Percentiles rank a stretch among this genome's conserved stretches.
Evolutionary conservation across 2,329 filamentous ascomycete genomes (phyloP).

Genomic region (Cladosporium sp.): DNA sequence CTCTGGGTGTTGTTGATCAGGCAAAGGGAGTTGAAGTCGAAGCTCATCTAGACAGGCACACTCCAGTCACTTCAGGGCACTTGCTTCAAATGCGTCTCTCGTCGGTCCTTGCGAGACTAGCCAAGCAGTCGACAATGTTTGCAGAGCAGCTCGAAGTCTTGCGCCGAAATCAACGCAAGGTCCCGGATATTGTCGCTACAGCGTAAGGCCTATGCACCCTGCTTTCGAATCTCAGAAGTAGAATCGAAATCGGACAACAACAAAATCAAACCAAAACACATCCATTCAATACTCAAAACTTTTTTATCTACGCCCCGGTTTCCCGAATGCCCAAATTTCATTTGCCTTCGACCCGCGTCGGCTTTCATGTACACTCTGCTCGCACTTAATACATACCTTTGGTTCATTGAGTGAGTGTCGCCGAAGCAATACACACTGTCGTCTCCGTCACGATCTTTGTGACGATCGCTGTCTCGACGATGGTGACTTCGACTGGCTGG

Average conservation of each 20-base stretch:
- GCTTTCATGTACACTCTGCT: not conserved
- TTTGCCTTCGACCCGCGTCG: not conserved
- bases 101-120: too few relatives aligned
- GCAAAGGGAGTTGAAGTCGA: conserved; percentile 20
- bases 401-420: not conserved
- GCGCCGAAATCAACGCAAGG: too few relatives aligned
- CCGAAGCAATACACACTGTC: too few relatives aligned
- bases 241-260: too few relatives aligned
- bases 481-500: not conserved
- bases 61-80: too few relatives aligned
- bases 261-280: not conserved
- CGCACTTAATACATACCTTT: too few relatives aligned
- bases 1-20: conserved; percentile 25
- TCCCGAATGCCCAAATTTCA: not conserved
- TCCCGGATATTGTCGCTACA: too few relatives aligned
- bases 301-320: not conserved
- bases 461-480: not conserved
- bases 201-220: too few relatives aligned
- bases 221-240: too few relatives aligned
- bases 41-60: conserved; percentile 14
- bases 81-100: too few relatives aligned
- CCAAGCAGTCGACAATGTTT: too few relatives aligned
- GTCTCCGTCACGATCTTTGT: not conserved
- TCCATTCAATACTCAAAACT: not conserved
- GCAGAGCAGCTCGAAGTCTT: too few relatives aligned